phyloP scores from a whole-genome alignment of 2,329 filamentous ascomycete species.

The Fonsecaea nubica region DNA sequence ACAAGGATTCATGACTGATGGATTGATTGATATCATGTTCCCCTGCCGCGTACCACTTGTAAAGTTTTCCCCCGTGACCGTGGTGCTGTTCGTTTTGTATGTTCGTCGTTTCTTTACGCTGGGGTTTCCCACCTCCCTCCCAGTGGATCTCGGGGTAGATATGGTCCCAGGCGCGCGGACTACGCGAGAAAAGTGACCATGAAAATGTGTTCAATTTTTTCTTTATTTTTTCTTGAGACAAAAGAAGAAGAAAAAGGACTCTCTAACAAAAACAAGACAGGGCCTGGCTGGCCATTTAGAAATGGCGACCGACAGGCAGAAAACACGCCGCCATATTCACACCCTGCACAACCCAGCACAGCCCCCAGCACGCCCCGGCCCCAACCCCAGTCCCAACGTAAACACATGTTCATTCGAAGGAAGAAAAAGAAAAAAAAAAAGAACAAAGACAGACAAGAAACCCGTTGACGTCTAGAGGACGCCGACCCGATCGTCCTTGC shows the following conservation, averaged over 20 bases:
- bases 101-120: too few species aligned
- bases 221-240: too few species aligned
- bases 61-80: not conserved
- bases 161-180: too few species aligned
- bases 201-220: not conserved
- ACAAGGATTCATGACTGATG: too few species aligned
- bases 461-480: conserved; percentile 2
- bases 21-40: too few species aligned
- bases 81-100: too few species aligned
- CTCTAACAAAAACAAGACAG: not conserved
- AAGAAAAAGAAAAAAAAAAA: not conserved
- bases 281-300: not conserved
- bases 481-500: not conserved
- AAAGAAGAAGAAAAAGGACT: not conserved
- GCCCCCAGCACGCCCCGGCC: too few species aligned
- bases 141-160: too few species aligned
- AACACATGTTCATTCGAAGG: not conserved
- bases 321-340: not conserved
- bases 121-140: too few species aligned
- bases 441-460: not conserved
- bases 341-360: not conserved
- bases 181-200: too few species aligned
- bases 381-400: not conserved
- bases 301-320: not conserved
- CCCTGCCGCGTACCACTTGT: not conserved